Conservation (phyloP, 768 basidiomycete genomes). For the Agrocybe pediades region DNA sequence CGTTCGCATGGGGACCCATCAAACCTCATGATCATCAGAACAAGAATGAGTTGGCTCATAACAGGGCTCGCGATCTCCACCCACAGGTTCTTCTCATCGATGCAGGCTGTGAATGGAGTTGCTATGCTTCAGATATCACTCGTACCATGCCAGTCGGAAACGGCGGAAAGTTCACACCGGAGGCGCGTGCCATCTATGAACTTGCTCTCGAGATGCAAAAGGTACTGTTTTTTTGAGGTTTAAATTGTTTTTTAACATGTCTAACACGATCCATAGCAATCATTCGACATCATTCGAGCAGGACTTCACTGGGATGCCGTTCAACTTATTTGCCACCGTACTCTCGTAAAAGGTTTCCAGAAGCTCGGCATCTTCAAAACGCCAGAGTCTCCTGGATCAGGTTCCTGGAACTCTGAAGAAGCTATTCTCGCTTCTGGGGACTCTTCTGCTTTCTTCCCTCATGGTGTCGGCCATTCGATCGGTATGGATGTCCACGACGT, state of each 20-base stretch:
- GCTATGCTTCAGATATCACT: constrained; percentile 57
- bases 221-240: constrained; percentile 36
- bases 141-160: constrained; percentile 94
- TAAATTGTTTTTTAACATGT: background rate
- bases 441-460: constrained; percentile 90
- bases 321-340: constrained; percentile 81
- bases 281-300: constrained; percentile 69
- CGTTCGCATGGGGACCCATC: constrained; percentile 84
- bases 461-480: constrained; percentile 88
- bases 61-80: constrained; percentile 39
- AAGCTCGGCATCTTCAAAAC: constrained; percentile 82
- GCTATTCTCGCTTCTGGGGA: constrained; percentile 77
- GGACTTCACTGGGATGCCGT: constrained; percentile 91
- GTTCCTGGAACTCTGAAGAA: constrained; percentile 62
- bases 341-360: constrained; percentile 82
- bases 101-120: constrained; percentile 87
- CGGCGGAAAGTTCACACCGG: constrained; percentile 82
- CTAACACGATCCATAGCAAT: constrained; percentile 42
- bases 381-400: constrained; percentile 46
- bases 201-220: constrained; percentile 91
- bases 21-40: constrained; percentile 56
- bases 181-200: constrained; percentile 81
- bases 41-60: constrained; percentile 44
- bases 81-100: constrained; percentile 89
- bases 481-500: constrained; percentile 96